Conservation (phyloP, 78 protist species). For the Dictyostelium purpureum region DNA sequence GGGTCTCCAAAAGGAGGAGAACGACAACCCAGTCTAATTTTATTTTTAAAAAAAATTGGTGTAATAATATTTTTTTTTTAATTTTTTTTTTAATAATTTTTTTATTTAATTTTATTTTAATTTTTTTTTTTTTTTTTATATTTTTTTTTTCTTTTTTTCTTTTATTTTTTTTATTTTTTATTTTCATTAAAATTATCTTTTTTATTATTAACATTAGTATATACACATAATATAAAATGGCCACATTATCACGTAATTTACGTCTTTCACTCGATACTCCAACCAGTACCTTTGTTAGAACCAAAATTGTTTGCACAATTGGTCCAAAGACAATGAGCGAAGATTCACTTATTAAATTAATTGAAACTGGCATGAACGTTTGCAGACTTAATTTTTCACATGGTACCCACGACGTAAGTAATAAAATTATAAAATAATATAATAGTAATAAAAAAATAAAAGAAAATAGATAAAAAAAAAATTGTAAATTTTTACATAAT, state of each 20-base stretch:
- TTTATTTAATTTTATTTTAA: background rate
- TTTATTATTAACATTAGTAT: background rate
- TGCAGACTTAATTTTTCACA: constrained; percentile 93
- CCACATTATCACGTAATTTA: constrained; percentile 77
- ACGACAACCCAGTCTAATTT: too few relatives aligned
- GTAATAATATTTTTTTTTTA: too few relatives aligned
- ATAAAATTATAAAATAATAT: background rate
- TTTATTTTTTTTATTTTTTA: background rate
- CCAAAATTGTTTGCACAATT: constrained; percentile 90
- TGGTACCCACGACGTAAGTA: constrained; percentile 89
- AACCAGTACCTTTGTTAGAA: constrained; percentile 41
- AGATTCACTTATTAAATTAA: constrained; percentile 80
- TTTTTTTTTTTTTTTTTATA: background rate
- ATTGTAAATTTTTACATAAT: too few relatives aligned
- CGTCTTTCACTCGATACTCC: constrained; percentile 68
- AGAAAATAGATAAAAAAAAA: background rate
- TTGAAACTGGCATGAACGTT: constrained; percentile 87
- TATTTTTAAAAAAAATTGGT: too few relatives aligned
- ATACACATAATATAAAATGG: constrained; percentile 42
- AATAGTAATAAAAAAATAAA: background rate
- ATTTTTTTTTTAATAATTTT: background rate
- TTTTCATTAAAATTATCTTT: background rate
- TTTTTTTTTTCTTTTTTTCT: background rate
- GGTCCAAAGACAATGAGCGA: constrained; percentile 94
- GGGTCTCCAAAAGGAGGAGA: too few relatives aligned